Evolutionary conservation across 176 grass and related monocot species (phyloP), one percentile per base, ranked within the genome.

Genomic region (Cenchrus fungigraminus): DNA sequence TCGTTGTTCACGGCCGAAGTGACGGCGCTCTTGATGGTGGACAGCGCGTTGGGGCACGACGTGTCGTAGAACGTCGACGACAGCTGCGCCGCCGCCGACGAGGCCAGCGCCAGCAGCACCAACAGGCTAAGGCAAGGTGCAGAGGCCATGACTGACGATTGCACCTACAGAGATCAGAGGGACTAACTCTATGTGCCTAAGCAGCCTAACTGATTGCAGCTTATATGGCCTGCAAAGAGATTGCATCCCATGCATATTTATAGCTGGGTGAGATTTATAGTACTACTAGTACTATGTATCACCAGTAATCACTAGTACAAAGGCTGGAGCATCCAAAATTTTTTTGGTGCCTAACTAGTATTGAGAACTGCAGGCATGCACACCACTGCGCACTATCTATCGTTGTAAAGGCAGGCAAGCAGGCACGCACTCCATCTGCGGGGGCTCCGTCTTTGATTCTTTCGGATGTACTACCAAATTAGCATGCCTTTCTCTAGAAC

Each of bases 51-150:
- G 29, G 94, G 94, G 60, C 94, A 97, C 19, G 91, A 97, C 31
- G 73, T 87, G 85, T 79, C 87, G 25, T 95, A 98, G 87, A 98
- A 98, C 50, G 90, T 93, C 68, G 92, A 10, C 37, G 95, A 95
- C 3, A 97, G 84, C 79, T 95, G 95, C 68, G 83, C 87, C 6
- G 85, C 71, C 15, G 77, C 80, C 44, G 76, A 0, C 7, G 83
- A 57, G 40, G 86, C 83, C 51, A 95, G 37, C 4, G 69, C 50
- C 0, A 59, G 11, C 8, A 79, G 13, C 6, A 88, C 57, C 81
- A 79, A 0, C 76, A 90, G 6, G 12, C 42, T 14, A 4, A 87
- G 52, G 28, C 34, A 82, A 45, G 55, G 67, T 0, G 82, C 25
- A 34, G 59, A 69, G 8, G 79, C 74, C 89, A 68, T 68, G 34